Evolutionary conservation across 2,329 filamentous ascomycete genomes (phyloP).

Genomic region (Diaporthe longicolla): DNA sequence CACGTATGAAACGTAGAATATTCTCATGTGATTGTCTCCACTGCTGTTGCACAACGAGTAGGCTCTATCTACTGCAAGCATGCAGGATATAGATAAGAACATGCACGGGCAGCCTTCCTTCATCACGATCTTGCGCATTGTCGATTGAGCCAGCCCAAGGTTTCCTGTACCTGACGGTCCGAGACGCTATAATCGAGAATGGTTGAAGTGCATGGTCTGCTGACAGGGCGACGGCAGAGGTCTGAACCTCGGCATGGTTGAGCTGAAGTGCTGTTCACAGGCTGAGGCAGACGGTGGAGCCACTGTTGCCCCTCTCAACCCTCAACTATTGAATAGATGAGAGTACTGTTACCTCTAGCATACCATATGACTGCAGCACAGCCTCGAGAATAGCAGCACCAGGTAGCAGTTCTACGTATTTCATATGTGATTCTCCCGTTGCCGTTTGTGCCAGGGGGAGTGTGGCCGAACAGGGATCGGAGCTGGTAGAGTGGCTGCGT

Average conservation of each 20-base stretch:
- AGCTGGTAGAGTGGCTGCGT: constrained; percentile 2
- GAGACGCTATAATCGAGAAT: not conserved
- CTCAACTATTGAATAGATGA: not conserved
- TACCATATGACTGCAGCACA: not conserved
- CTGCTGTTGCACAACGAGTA: not conserved
- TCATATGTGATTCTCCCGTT: too few species aligned
- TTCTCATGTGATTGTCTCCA: not conserved
- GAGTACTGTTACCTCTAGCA: not conserved
- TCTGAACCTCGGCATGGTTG: not conserved
- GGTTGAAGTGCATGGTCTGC: not conserved
- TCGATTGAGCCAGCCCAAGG: too few species aligned
- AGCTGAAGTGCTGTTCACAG: not conserved
- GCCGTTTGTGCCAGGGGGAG: too few species aligned
- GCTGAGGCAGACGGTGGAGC: not conserved
- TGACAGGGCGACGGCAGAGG: not conserved
- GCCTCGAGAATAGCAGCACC: too few species aligned
- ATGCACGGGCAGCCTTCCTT: not conserved
- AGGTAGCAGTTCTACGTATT: too few species aligned
- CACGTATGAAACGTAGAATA: not conserved
- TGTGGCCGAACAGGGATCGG: constrained; percentile 14
- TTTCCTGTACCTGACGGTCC: too few species aligned
- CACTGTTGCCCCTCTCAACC: not conserved
- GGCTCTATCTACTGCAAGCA: not conserved
- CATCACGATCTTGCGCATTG: not conserved
- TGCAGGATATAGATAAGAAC: not conserved